A percentile compares a stretch with the other conserved stretches of the same genome.
Conservation (phyloP, 1,284 basidiomycete genomes). For the Quambalaria eucalypti region DNA sequence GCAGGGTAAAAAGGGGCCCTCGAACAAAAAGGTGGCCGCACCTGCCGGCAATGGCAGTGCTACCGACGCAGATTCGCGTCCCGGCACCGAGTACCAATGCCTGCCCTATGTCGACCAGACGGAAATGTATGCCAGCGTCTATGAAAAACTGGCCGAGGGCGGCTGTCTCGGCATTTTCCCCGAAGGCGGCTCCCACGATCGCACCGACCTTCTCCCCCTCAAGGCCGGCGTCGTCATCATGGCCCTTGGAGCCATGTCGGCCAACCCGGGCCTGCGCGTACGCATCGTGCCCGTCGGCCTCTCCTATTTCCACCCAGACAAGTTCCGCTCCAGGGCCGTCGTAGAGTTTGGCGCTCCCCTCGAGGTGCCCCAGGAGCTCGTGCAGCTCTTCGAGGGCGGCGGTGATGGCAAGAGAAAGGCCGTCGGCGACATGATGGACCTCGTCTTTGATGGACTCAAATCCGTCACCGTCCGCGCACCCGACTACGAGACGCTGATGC, state of each 20-base stretch:
- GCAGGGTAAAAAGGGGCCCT: slow-evolving; percentile 20
- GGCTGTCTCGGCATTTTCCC: slow-evolving; percentile 57
- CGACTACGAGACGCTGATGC: slow-evolving; percentile 96
- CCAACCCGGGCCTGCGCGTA: slow-evolving; percentile 39
- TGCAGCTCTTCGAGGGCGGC: slow-evolving; percentile 83
- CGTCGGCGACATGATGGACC: slow-evolving; percentile 76
- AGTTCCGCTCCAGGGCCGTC: slow-evolving; percentile 54
- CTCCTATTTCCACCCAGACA: slow-evolving; percentile 47
- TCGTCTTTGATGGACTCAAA: slow-evolving; percentile 92
- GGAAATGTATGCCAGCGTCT: slow-evolving; percentile 90
- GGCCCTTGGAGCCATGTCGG: slow-evolving; percentile 47
- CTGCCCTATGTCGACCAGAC: slow-evolving; percentile 66
- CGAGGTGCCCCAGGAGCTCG: slow-evolving; percentile 73
- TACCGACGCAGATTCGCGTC: background rate
- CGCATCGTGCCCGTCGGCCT: slow-evolving; percentile 46
- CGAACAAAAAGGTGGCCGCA: slow-evolving; percentile 9
- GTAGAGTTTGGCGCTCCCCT: slow-evolving; percentile 91
- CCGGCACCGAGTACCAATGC: slow-evolving; percentile 35
- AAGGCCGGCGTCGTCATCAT: slow-evolving; percentile 47
- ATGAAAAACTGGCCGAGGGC: slow-evolving; percentile 73
- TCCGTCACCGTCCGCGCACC: slow-evolving; percentile 92
- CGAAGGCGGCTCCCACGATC: slow-evolving; percentile 43
- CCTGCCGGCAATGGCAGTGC: background rate
- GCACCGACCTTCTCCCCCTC: slow-evolving; percentile 45
- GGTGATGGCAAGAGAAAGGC: slow-evolving; percentile 83